Evolutionary conservation across 345 rosid genomes (phyloP), one percentile per base, ranked within the genome.

Genomic region (Laguncularia racemosa): DNA sequence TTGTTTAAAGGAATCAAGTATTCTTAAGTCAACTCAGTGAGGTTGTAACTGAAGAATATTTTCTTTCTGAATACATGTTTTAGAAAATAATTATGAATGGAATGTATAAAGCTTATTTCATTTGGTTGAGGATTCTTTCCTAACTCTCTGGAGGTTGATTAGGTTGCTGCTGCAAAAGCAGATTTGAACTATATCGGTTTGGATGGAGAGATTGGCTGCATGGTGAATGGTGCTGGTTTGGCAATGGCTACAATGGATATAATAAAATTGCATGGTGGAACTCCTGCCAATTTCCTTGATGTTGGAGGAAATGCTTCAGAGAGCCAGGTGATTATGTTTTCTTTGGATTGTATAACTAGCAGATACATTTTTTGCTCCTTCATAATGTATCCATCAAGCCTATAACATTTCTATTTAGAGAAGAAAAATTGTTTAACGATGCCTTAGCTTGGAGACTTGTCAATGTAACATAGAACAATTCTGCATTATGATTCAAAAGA

Each of bases 191-290:
- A 95, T 60, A 95, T 90, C 44, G 99, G 99, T 26, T 71, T 93
- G 55, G 99, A 95, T 70, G 99, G 99, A 55, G 99, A 95, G 81
- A 95, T 95, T 68, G 99, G 99, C 54, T 95, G 99, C 87, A 95
- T 95, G 99, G 99, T 95, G 57, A 95, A 95, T 77, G 99, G 99
- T 63, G 97, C 99, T n/a, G 97, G 99, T 71, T 73, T 95, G 64
- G 99, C 97, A 15, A 95, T 89, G 97, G 97, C 99, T 62, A 88
- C 97, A 19, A 95, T 90, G 99, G 99, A 95, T 76, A 90, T 95
- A 49, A 90, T 95, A 53, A 95, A 95, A 72, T 54, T 95, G 83
- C 97, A 90, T 59, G 99, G 97, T 19, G 99, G 97, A 63, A 95
- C 99, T 53, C 99, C 97, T 26, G 99, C 99, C 61, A 95, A 95